Evolutionary conservation across 352 stramenopile genomes (phyloP), one percentile per base, ranked within the genome.

Genomic region (Globisporangium cystogenes): DNA sequence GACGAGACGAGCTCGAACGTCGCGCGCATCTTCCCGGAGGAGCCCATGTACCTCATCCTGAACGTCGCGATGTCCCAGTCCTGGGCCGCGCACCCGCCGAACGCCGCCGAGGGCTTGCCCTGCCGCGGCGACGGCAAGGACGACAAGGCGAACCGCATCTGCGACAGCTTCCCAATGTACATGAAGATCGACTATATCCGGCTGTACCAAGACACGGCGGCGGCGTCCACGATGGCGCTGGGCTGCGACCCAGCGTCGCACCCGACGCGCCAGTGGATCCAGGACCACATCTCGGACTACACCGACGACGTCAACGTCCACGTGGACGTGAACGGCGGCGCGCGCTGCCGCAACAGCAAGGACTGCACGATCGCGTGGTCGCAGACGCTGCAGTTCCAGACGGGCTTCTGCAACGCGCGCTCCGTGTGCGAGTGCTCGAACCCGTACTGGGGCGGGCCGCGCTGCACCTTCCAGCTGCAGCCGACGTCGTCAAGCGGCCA

Each of bases 31-130:
- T 85, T 89, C 53, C 72, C 75, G 1, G 80, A 92, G 40, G 94
- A 98, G 60, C 92, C 94, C 8, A 93, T 90, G 70, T 98, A 97
- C 68, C 71, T 98, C 57, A 80, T 98, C 52, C 65, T 98, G 48
- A 98, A 98, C 71, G 95, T 96, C 24, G 94, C 94, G 1, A 61
- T 98, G 29, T 96, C 86, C 18, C 69, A 71, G 20, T 64, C 85
- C 55, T 98, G 94, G 94, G 89, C 75, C 0, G 63, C 78, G 12
- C 67, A 64, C 44, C 80, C 78, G 7, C 77, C 76, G 10, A 87
- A 90, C 51, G 57, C 64, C 0, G 76, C 72, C 21, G 65, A 79
- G 12, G 39, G 39, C 15, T 14, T 53, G 26, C 64, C 67, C 1
- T 88, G 77, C 31, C 76, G 79, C 10, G 74, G 76, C 29, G 65